Conservation (phyloP, 495 filamentous ascomycete species). For the Penicillium canariense region DNA sequence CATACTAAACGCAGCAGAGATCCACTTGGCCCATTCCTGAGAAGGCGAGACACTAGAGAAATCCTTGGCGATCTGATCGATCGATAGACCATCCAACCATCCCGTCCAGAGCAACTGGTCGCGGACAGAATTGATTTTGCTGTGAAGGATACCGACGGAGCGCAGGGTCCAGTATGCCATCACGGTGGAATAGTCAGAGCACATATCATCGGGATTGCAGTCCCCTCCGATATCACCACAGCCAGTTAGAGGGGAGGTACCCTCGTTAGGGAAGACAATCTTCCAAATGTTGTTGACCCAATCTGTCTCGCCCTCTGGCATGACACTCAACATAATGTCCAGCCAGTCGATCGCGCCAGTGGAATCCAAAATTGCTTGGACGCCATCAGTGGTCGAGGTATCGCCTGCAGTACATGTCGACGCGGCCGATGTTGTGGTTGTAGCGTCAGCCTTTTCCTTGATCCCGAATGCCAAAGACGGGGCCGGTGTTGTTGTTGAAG, state of each 20-base stretch:
- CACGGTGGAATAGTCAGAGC: background rate
- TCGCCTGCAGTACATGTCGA: background rate
- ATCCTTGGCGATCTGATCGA: slow-evolving; percentile 3
- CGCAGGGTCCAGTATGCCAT: background rate
- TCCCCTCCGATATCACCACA: slow-evolving; percentile 2
- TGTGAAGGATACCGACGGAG: background rate
- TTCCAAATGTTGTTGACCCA: slow-evolving; percentile 4
- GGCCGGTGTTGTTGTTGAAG: background rate
- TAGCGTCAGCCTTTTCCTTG: background rate
- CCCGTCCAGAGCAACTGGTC: slow-evolving; percentile 1
- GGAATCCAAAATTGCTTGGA: background rate
- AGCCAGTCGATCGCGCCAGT: background rate
- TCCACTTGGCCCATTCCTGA: slow-evolving; percentile 2
- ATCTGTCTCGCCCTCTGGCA: background rate
- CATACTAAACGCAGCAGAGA: slow-evolving; percentile 3
- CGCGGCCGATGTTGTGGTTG: background rate
- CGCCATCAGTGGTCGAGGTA: background rate
- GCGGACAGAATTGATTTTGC: slow-evolving; percentile 1
- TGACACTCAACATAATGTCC: background rate
- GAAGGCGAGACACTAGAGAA: background rate
- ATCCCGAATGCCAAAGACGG: background rate
- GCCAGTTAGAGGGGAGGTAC: background rate
- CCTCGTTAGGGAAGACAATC: background rate
- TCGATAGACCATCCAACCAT: slow-evolving; percentile 3
- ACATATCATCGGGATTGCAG: slow-evolving; percentile 3